Evolutionary conservation across 2,329 filamentous ascomycete species (phyloP).

Genomic region (Botryotinia globosa): DNA sequence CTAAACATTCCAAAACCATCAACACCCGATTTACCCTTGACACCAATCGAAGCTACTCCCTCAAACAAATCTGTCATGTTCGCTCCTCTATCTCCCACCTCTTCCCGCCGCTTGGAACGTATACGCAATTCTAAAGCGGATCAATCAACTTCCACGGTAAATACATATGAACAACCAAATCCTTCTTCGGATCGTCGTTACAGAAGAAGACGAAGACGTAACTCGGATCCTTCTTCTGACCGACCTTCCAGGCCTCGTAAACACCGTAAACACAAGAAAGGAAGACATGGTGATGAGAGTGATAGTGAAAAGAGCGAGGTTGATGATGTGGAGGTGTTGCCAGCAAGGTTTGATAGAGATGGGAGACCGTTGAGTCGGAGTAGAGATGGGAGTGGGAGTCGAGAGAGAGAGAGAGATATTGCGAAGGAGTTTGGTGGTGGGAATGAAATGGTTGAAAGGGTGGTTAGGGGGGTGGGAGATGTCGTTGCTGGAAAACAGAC

Average conservation of each 20-base stretch:
- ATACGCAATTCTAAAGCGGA: constrained; percentile 16
- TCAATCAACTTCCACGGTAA: constrained; percentile 8
- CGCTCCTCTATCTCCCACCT: constrained; percentile 36
- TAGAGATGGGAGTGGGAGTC: background rate
- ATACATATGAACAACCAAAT: constrained; percentile 18
- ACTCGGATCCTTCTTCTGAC: constrained; percentile 36
- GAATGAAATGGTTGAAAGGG: constrained; percentile 36
- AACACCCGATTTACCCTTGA: background rate
- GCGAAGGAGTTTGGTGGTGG: constrained; percentile 19
- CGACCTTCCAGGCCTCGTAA: constrained; percentile 29
- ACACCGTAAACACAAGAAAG: constrained; percentile 26
- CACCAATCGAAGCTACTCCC: constrained; percentile 2
- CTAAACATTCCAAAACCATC: constrained; percentile 1
- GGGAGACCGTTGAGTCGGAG: constrained; percentile 25
- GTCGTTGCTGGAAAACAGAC: constrained; percentile 35
- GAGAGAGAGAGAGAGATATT: background rate
- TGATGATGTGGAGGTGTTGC: constrained; percentile 32
- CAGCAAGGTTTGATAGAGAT: constrained; percentile 35
- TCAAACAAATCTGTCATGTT: constrained; percentile 37
- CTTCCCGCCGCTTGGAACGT: constrained; percentile 25
- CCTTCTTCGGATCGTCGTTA: constrained; percentile 21
- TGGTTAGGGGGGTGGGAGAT: constrained; percentile 32
- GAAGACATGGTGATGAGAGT: constrained; percentile 23
- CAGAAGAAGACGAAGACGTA: constrained; percentile 27
- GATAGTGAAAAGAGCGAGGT: constrained; percentile 22